A percentile compares a stretch with the other conserved stretches of the same genome.
phyloP scores from a whole-genome alignment of 164 flowering plant species.

The Tetracentron sinense region DNA sequence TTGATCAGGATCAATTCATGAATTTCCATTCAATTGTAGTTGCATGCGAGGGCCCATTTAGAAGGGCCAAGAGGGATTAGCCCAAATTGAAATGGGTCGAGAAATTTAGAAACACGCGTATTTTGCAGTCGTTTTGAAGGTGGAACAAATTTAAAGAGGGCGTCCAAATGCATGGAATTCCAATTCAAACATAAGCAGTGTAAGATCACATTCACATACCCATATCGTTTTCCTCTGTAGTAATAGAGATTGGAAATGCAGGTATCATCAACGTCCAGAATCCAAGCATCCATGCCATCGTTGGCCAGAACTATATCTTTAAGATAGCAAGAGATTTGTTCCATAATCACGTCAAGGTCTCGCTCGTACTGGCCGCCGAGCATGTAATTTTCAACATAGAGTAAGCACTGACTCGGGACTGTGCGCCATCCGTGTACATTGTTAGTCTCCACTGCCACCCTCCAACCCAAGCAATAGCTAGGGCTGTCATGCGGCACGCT shows the following conservation, averaged over 20 bases:
- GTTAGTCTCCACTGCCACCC: conserved; percentile 73
- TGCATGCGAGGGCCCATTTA: no score
- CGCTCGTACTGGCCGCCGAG: conserved; percentile 56
- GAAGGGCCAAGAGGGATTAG: no score
- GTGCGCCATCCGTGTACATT: conserved; percentile 66
- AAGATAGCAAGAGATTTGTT: conserved; percentile 39
- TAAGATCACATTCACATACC: no score
- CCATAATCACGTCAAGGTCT: conserved; percentile 46
- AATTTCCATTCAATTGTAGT: no score
- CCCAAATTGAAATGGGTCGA: no score
- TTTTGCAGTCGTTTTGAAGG: no score
- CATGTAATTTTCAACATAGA: conserved; percentile 59
- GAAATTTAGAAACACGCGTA: no score
- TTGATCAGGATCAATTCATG: no score
- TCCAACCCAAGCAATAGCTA: conserved; percentile 69
- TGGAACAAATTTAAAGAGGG: no score
- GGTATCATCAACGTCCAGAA: conserved; percentile 56
- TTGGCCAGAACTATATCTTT: conserved; percentile 19
- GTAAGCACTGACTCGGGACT: conserved; percentile 55
- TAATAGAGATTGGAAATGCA: conserved; percentile 32
- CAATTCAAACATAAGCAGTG: no score
- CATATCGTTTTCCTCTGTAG: no score
- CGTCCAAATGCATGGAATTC: no score
- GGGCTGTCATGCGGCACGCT: not conserved
- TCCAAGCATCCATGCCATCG: conserved; percentile 78